These are phyloP conservation scores for Biscogniauxia marginata DNA, from an alignment of 2,329 filamentous ascomycete genomes.

Conservation along the genomic window DNA sequence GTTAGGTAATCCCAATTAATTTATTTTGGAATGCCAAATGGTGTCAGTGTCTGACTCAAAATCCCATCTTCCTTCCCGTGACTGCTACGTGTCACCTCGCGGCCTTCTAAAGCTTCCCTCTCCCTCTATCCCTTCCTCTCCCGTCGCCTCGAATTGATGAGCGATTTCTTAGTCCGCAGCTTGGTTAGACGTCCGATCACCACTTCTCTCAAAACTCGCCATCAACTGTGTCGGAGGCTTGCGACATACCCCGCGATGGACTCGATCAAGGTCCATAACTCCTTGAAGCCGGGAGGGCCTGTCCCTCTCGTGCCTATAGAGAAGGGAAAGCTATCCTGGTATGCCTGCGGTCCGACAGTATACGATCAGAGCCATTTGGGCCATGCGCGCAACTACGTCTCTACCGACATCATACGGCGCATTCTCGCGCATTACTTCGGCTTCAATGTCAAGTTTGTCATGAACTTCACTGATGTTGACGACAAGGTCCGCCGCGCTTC, in stretches of 20 bases:
- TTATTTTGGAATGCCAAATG: no score
- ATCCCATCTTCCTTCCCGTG: conserved; percentile 15
- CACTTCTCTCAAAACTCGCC: conserved; percentile 25
- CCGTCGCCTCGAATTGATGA: conserved; percentile 29
- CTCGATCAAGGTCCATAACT: conserved; percentile 75
- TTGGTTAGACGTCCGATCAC: conserved; percentile 29
- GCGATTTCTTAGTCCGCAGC: conserved; percentile 29
- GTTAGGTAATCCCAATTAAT: no score
- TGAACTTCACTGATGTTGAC: conserved; percentile 89
- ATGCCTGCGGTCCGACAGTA: conserved; percentile 83
- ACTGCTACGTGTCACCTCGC: conserved; percentile 12
- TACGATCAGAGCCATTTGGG: conserved; percentile 75
- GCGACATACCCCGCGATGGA: conserved; percentile 44
- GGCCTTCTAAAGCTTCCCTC: background rate
- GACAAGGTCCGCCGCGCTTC: conserved; percentile 63
- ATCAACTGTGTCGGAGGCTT: conserved; percentile 31
- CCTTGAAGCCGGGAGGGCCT: conserved; percentile 68
- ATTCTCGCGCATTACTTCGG: conserved; percentile 82
- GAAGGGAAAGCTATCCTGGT: conserved; percentile 74
- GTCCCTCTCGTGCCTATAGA: conserved; percentile 74
- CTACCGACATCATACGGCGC: conserved; percentile 82
- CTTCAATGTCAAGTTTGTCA: conserved; percentile 81
- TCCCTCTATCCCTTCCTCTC: background rate
- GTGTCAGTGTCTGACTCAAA: background rate
- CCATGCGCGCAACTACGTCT: conserved; percentile 88